Percentiles rank a stretch among this genome's conserved stretches.
These are phyloP conservation scores for Alternaria angustiovoidea DNA, from an alignment of 2,329 filamentous ascomycete species.

Conservation along the genomic window DNA sequence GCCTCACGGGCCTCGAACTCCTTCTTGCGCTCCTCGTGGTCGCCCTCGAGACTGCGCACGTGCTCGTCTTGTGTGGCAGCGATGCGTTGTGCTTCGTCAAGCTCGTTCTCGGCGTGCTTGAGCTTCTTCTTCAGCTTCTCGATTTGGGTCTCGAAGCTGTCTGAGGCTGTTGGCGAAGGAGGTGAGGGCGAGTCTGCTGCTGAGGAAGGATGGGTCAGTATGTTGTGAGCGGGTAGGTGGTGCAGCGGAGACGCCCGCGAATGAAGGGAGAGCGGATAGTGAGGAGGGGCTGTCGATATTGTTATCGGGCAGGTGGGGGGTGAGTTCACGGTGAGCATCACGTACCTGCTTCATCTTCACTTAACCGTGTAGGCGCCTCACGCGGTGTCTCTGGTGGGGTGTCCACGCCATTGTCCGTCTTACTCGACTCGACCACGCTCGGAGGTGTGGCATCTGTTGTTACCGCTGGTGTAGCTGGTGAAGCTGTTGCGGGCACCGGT, in stretches of 20 bases:
- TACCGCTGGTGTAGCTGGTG: constrained; percentile 39
- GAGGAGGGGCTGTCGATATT: constrained; percentile 27
- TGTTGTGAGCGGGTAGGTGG: constrained; percentile 23
- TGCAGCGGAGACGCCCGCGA: constrained; percentile 22
- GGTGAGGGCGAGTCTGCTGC: constrained; percentile 38
- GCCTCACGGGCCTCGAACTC: constrained; percentile 43
- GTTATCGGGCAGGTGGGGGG: constrained; percentile 36
- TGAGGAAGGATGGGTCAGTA: constrained; percentile 34
- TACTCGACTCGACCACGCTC: constrained; percentile 28
- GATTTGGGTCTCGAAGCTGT: constrained; percentile 41
- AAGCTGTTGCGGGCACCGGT: constrained; percentile 32
- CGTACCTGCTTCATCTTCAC: constrained; percentile 30
- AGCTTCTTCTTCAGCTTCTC: constrained; percentile 46
- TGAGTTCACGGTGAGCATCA: constrained; percentile 10
- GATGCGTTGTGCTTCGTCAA: constrained; percentile 45
- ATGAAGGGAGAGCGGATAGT: constrained; percentile 30
- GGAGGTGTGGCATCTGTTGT: constrained; percentile 33
- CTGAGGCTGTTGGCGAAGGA: constrained; percentile 39
- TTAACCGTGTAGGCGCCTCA: constrained; percentile 23
- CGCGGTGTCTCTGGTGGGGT: constrained; percentile 47
- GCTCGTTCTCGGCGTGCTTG: constrained; percentile 38
- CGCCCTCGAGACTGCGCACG: constrained; percentile 42
- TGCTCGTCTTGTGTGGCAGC: constrained; percentile 40
- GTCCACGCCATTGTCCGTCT: constrained; percentile 39
- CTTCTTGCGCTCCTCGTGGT: constrained; percentile 43